A percentile compares a stretch with the other conserved stretches of the same genome.
Conservation (phyloP, 345 rosid genomes). For the Noccaea caerulescens region DNA sequence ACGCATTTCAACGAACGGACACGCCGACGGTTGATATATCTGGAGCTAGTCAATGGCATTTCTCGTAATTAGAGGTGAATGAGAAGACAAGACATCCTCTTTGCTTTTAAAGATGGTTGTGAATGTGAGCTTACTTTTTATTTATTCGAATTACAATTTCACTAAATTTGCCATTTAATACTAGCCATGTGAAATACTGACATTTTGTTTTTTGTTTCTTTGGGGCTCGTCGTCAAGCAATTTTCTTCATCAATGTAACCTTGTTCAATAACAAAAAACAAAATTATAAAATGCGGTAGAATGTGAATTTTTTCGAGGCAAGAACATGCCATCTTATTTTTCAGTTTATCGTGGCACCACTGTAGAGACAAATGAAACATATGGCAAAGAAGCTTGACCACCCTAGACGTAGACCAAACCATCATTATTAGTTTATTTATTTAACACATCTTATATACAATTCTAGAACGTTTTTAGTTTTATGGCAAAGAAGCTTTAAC, state of each 20-base stretch:
- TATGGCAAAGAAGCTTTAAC: conserved; percentile 3
- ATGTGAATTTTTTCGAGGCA: conserved; percentile 12
- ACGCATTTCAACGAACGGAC: conserved; percentile 33
- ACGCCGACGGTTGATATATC: conserved; percentile 32
- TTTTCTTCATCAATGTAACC: conserved; percentile 12
- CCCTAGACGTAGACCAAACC: too few relatives aligned
- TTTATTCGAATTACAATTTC: conserved; percentile 1
- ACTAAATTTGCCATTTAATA: conserved; percentile 12
- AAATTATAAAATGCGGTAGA: background rate
- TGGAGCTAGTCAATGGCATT: conserved; percentile 24
- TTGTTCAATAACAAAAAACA: background rate
- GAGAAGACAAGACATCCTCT: conserved; percentile 26
- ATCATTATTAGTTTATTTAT: too few relatives aligned
- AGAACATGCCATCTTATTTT: background rate
- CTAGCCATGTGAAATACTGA: conserved; percentile 38
- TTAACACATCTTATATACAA: too few relatives aligned
- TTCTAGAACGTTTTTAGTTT: too few relatives aligned
- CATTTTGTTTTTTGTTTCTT: conserved; percentile 6
- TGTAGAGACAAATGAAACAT: background rate
- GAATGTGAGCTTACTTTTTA: background rate
- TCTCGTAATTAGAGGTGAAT: conserved; percentile 5
- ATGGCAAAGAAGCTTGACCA: conserved; percentile 10
- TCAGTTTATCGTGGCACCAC: conserved; percentile 28
- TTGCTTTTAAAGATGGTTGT: conserved; percentile 14
- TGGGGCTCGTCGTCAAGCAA: conserved; percentile 1